Conservation (phyloP, 2,329 filamentous ascomycete genomes). For the Talaromyces sp. region DNA sequence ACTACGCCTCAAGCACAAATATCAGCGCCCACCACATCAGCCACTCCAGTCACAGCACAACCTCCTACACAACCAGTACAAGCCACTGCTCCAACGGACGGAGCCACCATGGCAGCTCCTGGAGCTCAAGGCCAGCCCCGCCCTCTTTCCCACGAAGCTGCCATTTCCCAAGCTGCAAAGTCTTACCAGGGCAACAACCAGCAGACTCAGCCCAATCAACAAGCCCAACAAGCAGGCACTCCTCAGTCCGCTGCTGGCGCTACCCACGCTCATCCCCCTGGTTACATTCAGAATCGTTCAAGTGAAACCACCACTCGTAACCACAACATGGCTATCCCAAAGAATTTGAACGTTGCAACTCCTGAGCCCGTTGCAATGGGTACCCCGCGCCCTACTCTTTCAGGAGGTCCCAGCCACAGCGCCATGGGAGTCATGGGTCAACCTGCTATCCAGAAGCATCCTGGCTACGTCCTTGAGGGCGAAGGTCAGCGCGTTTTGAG, state of each 20-base stretch:
- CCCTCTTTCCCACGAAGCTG: constrained; percentile 45
- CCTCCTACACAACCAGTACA: background rate
- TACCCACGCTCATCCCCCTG: constrained; percentile 40
- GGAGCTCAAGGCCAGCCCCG: constrained; percentile 38
- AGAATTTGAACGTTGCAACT: constrained; percentile 67
- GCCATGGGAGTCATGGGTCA: constrained; percentile 81
- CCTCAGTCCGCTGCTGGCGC: constrained; percentile 31
- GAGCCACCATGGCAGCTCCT: constrained; percentile 21
- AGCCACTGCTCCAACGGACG: constrained; percentile 8
- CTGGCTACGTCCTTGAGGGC: constrained; percentile 80
- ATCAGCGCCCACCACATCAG: constrained; percentile 12
- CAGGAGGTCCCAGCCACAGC: constrained; percentile 68
- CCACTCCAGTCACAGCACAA: constrained; percentile 9
- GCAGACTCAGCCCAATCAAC: constrained; percentile 20
- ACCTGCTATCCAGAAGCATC: constrained; percentile 76
- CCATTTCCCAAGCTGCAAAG: constrained; percentile 44
- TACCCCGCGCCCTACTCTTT: constrained; percentile 73
- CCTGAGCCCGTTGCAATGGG: constrained; percentile 72
- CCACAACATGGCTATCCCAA: constrained; percentile 76
- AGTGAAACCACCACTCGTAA: constrained; percentile 42
- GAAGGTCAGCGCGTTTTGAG: constrained; percentile 91
- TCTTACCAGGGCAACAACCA: constrained; percentile 38
- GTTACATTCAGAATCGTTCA: constrained; percentile 41
- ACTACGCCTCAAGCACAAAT: constrained; percentile 28
- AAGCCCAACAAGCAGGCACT: constrained; percentile 21